A percentile compares a stretch with the other conserved stretches of the same genome.
phyloP scores from a whole-genome alignment of 2,329 filamentous ascomycete genomes.

The Penicillium corylophilum region DNA sequence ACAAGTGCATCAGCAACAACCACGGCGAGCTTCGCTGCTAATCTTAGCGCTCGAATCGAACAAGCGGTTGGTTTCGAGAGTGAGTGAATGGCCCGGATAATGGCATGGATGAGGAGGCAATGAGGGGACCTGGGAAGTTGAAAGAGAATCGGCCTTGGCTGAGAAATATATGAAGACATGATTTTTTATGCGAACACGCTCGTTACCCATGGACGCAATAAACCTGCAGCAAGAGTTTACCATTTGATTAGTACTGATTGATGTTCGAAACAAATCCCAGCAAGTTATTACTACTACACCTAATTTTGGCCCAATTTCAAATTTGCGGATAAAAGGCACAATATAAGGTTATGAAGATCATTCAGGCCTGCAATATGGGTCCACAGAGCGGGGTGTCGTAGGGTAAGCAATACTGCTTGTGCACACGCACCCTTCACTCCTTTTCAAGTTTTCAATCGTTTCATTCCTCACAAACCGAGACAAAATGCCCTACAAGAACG shows the following conservation, averaged over 20 bases:
- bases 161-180: neutral
- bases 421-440: constrained; percentile 5
- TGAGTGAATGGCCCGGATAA: neutral
- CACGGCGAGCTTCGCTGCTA: constrained; percentile 21
- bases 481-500: constrained; percentile 19
- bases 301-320: neutral
- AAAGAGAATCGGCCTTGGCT: neutral
- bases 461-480: neutral
- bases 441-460: neutral
- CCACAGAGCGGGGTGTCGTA: neutral
- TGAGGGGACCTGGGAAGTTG: neutral
- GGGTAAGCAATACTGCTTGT: neutral
- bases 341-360: neutral
- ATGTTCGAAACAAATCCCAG: neutral
- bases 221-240: neutral
- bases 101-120: neutral
- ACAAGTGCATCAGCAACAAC: constrained; percentile 22
- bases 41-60: neutral
- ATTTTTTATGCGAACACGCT: neutral
- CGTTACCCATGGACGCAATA: neutral
- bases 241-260: neutral
- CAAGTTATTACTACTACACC: neutral
- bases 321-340: neutral
- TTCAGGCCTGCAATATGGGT: neutral
- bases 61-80: neutral